Base-by-base conservation (phyloP, 2,329 filamentous ascomycete species). In the Aspergillus sp. region DNA sequence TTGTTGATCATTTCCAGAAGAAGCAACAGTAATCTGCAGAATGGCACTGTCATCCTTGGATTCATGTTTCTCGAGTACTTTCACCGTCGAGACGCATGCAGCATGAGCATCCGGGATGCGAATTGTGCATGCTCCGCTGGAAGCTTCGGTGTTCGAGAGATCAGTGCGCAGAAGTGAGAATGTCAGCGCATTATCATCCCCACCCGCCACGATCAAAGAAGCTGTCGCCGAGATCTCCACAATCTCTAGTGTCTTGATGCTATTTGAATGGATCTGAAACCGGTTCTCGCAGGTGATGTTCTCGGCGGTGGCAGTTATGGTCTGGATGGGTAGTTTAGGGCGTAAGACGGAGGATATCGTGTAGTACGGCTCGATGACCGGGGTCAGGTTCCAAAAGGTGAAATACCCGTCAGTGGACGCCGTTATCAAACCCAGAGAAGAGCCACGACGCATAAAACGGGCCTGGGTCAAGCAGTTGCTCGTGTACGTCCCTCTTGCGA, bases 181-280 rank as follows among this genome's bases (percentile, higher is more conserved):
- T 0, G 82, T 86, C 0, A 97, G 69, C 3, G 87, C 87, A 56
- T 94, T 94, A 69, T 97, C 94, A 62, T 99, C 94, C 19, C 94
- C 91, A 22, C 89, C 90, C 0, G 90, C 91, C 4, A 89, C 69
- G 16, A 95, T 65, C 1, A 88, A 59, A 59, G 74, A 60, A 47
- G 71, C 58, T n/a, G 60, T 61, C 26, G 65, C 56, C 16, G 63
- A 59, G 13, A 76, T 47, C 24, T 62, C 43, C 1, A 68, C 53
- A 4, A 71, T 48, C 3, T 73, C 65, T 52, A 81, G 66, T 0
- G 69, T 64, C 68, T 96, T 95, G 66, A 96, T 83, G 47, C 86
- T 85, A 69, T 82, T 95, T 62, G 95, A 90, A 64, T 97, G 94
- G 20, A 93, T 69, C 49, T 74, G 77, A 45, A 73, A 68, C 45